Evolutionary conservation across 352 stramenopile species (phyloP), one percentile per base, ranked within the genome.

Genomic region (Globisporangium barbulae): DNA sequence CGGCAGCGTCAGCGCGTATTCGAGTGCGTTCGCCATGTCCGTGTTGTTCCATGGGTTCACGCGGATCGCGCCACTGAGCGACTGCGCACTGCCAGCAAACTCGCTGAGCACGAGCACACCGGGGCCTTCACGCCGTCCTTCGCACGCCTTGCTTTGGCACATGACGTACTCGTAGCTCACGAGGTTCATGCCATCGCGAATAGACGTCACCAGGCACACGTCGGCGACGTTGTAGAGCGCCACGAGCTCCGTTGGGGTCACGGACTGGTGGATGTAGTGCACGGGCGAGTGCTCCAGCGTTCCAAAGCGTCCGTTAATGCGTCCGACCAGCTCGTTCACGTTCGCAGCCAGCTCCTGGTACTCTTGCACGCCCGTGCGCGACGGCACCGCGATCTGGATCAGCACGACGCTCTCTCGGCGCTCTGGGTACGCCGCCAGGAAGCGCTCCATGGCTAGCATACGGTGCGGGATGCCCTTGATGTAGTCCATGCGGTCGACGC

Each of bases 391-490:
- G 64, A 99, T 97, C 73, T 98, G 94, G 53, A 98, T 92, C 30
- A 98, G 69, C n/a, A 97, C 93, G 50, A 98, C 91, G 74, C 98
- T 98, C 49, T 96, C 91, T 39, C 92, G 84, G 88, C 91, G 98
- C 63, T 98, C 85, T 5, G 90, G 88, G 66, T 65, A 65, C 59
- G 39, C 53, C 10, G 59, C 39, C 17, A 65, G 30, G 37, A 95
- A 94, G 1, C 79, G 72, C 67, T 97, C 90, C 71, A 97, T 91
- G 25, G 83, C 89, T 30, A 96, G 63, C 61, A 97, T 74, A 50
- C 94, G 95, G 65, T 96, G 82, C 8, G 89, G 89, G 50, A 97
- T 95, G 21, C 89, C 89, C 69, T 96, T 97, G 72, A 90, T 93
- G 21, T 93, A 84, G 70, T 97, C 89, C 10, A 97, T 82, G 33